phyloP scores from a whole-genome alignment of 2,329 filamentous ascomycete species.

The Alternaria ventricosa region DNA sequence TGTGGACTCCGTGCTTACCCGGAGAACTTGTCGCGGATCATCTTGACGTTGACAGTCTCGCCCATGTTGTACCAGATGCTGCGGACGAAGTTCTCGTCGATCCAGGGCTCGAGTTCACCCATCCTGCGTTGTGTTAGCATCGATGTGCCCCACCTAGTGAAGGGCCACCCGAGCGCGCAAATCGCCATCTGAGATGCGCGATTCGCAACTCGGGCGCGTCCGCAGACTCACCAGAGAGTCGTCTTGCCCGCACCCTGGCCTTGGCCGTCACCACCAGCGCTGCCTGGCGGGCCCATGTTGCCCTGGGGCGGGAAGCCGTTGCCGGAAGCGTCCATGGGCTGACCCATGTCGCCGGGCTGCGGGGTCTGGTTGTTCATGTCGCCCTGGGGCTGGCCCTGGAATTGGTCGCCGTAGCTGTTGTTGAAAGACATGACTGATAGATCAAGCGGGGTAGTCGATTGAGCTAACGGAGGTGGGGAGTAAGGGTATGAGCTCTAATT shows the following conservation, averaged over 20 bases:
- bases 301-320: conserved; percentile 57
- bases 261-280: conserved; percentile 41
- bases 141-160: not conserved
- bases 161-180: not conserved
- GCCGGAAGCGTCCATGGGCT: conserved; percentile 62
- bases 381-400: conserved; percentile 64
- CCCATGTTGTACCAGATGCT: conserved; percentile 93
- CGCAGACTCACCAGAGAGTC: conserved; percentile 57
- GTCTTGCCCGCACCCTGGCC: conserved; percentile 57
- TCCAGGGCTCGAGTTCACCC: conserved; percentile 99
- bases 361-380: conserved; percentile 56
- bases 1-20: conserved; percentile 66
- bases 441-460: conserved; percentile 28
- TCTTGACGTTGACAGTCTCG: conserved; percentile 97
- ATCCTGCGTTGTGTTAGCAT: conserved; percentile 69
- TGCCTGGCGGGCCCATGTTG: conserved; percentile 54
- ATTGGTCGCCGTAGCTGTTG: conserved; percentile 65
- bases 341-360: conserved; percentile 60
- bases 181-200: not conserved
- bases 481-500: conserved; percentile 40
- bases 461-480: conserved; percentile 15
- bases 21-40: conserved; percentile 99
- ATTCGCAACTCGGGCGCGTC: not conserved
- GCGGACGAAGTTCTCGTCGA: conserved; percentile 98
- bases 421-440: conserved; percentile 67